These are phyloP conservation scores for Periconia macrospinosa DNA, from an alignment of 2,329 filamentous ascomycete species.

Conservation along the genomic window DNA sequence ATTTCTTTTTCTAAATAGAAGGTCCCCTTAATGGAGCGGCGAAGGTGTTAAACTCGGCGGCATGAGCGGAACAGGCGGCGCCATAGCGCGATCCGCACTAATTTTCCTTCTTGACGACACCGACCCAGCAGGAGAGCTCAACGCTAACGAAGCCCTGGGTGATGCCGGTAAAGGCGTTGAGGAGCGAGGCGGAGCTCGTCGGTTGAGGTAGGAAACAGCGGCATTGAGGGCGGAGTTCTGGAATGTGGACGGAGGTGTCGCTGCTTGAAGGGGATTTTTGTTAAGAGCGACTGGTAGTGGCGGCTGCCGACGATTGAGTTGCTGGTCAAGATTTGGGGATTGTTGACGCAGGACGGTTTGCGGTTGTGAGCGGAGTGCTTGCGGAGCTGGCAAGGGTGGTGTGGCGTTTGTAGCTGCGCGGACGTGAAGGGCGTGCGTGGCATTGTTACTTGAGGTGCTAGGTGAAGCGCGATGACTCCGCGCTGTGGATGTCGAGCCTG, in stretches of 20 bases:
- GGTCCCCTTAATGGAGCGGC: too few species aligned
- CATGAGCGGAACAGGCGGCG: slow-evolving; percentile 2
- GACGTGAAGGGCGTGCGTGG: slow-evolving; percentile 3
- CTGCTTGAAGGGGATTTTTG: neutral
- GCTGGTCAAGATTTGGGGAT: neutral
- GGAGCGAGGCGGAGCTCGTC: slow-evolving; percentile 11
- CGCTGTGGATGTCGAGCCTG: neutral
- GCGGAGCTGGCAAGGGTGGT: slow-evolving; percentile 8
- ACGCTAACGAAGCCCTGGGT: slow-evolving; percentile 17
- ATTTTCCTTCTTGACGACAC: slow-evolving; percentile 6
- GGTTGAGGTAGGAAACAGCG: slow-evolving; percentile 13
- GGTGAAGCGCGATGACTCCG: slow-evolving; percentile 1
- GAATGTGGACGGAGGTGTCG: neutral
- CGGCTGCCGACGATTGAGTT: slow-evolving; percentile 4
- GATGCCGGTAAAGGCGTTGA: slow-evolving; percentile 17
- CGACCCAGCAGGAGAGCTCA: slow-evolving; percentile 5
- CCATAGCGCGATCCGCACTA: slow-evolving; percentile 5
- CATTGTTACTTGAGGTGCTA: neutral
- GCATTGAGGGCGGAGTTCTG: slow-evolving; percentile 8
- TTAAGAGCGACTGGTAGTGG: neutral
- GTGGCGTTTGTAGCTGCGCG: slow-evolving; percentile 3
- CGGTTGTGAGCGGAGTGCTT: slow-evolving; percentile 7
- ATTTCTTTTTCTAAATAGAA: too few species aligned
- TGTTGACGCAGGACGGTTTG: slow-evolving; percentile 7
- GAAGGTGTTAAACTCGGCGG: slow-evolving; percentile 4